Evolutionary conservation across 352 stramenopile genomes (phyloP).

Genomic region (Globisporangium paroecandrum): DNA sequence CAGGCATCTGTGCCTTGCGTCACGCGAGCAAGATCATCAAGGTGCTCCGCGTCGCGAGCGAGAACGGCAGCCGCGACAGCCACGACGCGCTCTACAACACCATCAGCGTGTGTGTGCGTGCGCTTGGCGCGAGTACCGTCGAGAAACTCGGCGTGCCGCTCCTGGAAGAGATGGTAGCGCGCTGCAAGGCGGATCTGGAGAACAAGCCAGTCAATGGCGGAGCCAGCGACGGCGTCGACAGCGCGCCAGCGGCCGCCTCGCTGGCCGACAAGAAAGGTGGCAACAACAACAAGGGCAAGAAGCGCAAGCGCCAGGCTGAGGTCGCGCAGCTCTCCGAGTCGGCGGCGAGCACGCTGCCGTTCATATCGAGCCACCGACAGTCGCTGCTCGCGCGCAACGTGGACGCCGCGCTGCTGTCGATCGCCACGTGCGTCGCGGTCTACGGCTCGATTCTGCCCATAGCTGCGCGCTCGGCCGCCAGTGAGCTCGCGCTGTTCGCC

Average conservation of each 20-base stretch:
- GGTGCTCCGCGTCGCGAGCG: conserved; percentile 54
- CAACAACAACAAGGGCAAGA: conserved; percentile 69
- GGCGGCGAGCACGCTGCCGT: conserved; percentile 29
- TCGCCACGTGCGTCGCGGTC: conserved; percentile 54
- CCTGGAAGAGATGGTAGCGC: conserved; percentile 52
- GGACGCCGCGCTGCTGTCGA: conserved; percentile 42
- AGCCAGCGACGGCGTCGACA: neutral
- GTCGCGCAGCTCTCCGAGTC: conserved; percentile 46
- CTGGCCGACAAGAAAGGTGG: conserved; percentile 17
- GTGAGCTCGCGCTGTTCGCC: conserved; percentile 43
- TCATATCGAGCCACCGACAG: conserved; percentile 59
- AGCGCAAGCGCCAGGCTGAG: conserved; percentile 73
- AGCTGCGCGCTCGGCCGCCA: conserved; percentile 35
- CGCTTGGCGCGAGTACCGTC: conserved; percentile 63
- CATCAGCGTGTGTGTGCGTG: conserved; percentile 46
- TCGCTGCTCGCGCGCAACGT: conserved; percentile 37
- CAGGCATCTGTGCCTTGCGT: conserved; percentile 60
- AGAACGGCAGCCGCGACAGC: conserved; percentile 33
- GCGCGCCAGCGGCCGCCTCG: neutral
- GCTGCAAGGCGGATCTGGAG: conserved; percentile 50
- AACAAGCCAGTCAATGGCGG: conserved; percentile 9
- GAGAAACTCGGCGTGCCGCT: conserved; percentile 69
- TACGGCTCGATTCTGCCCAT: conserved; percentile 59
- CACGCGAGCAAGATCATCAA: conserved; percentile 64
- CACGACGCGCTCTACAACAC: conserved; percentile 44